Evolutionary conservation across 805 yeast genomes (phyloP).

Genomic region (Komagataella ulmi): DNA sequence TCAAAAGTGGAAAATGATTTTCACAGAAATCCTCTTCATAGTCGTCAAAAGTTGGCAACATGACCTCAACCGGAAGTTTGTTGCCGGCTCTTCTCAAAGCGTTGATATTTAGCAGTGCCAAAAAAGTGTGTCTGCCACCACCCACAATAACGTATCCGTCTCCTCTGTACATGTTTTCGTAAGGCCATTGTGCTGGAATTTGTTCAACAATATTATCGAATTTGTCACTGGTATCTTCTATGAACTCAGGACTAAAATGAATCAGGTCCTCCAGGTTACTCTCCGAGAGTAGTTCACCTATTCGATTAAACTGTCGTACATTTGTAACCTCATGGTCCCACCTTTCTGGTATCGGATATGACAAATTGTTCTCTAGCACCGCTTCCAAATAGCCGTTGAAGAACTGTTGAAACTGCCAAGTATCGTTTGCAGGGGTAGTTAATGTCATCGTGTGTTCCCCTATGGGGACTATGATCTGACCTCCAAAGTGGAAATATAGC

Average conservation of each 20-base stretch:
- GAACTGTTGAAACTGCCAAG: not conserved
- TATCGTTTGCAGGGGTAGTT: not conserved
- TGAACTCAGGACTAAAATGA: constrained; percentile 16
- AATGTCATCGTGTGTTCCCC: not conserved
- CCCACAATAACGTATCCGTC: constrained; percentile 61
- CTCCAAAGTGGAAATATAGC: not conserved
- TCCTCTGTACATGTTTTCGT: constrained; percentile 14
- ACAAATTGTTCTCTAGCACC: constrained; percentile 14
- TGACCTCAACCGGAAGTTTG: constrained; percentile 66
- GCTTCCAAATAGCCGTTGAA: constrained; percentile 17
- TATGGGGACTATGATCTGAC: not conserved
- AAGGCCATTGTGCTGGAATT: constrained; percentile 14
- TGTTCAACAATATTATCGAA: constrained; percentile 16
- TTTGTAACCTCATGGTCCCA: constrained; percentile 16
- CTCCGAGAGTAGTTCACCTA: constrained; percentile 15
- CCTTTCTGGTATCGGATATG: constrained; percentile 18
- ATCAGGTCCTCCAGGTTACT: constrained; percentile 12
- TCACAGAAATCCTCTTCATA: constrained; percentile 65
- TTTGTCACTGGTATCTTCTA: constrained; percentile 18
- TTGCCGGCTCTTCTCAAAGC: constrained; percentile 56
- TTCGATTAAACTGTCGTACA: constrained; percentile 15
- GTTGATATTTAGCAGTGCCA: constrained; percentile 51
- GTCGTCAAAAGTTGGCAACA: constrained; percentile 58
- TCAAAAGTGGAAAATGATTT: constrained; percentile 41
- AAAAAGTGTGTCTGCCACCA: constrained; percentile 69